Percentiles rank a stretch among this genome's conserved stretches.
These are phyloP conservation scores for Penicillium rolfsii DNA, from an alignment of 2,329 filamentous ascomycete species.

Conservation along the genomic window DNA sequence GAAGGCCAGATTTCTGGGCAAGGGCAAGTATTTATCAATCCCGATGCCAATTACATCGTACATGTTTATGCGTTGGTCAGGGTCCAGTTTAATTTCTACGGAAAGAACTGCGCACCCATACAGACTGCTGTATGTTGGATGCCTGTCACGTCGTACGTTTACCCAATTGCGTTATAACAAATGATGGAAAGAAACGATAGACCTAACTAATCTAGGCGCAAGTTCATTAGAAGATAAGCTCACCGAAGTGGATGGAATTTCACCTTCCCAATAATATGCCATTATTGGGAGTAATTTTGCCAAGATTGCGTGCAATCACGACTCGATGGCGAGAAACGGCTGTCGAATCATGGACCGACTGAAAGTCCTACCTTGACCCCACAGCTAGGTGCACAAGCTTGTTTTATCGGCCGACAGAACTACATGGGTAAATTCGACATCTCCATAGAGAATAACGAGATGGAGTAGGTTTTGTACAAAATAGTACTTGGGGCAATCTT, in stretches of 20 bases:
- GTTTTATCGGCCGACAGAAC: neutral
- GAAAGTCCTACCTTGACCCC: neutral
- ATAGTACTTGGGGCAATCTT: neutral
- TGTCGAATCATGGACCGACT: constrained; percentile 5
- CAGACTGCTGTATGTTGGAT: neutral
- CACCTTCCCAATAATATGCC: neutral
- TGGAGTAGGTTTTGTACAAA: neutral
- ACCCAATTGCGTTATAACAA: neutral
- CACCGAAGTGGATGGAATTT: neutral
- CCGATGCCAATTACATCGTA: neutral
- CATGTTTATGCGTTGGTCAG: neutral
- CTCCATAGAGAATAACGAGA: neutral
- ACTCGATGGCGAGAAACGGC: constrained; percentile 12
- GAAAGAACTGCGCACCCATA: neutral
- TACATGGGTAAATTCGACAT: neutral
- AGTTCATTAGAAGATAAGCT: neutral
- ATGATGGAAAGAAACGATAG: neutral
- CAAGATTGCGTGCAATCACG: constrained; percentile 15
- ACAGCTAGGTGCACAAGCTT: neutral
- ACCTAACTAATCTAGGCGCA: neutral
- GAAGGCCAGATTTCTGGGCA: neutral
- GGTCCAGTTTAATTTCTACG: neutral
- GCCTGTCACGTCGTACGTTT: neutral
- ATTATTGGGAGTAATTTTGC: neutral
- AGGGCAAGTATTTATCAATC: neutral